Evolutionary conservation across 495 filamentous ascomycete species (phyloP).

Genomic region (Hyaloscypha bicolor): DNA sequence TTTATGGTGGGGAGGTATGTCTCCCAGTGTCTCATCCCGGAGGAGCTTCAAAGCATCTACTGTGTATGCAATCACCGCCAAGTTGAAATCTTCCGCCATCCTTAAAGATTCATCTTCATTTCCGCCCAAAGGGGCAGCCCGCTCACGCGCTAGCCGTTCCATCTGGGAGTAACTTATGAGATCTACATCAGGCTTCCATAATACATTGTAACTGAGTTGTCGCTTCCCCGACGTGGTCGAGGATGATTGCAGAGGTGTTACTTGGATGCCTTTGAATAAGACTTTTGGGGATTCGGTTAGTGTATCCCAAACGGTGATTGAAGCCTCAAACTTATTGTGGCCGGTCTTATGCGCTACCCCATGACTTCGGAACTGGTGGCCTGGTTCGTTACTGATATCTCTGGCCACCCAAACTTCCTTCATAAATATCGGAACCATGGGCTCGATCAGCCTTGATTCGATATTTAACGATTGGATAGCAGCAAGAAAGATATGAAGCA

Average conservation of each 20-base stretch:
- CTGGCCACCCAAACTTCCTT: constrained; percentile 1
- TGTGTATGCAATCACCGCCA: constrained; percentile 2
- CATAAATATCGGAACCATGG: constrained; percentile 12
- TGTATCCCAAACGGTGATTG: constrained; percentile 1
- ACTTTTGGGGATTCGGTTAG: neutral
- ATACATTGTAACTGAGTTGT: neutral
- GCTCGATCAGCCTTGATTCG: neutral
- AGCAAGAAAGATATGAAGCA: constrained; percentile 5
- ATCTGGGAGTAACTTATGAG: neutral
- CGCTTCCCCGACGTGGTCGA: neutral
- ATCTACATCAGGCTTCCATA: constrained; percentile 5
- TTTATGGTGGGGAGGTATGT: neutral
- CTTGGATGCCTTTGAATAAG: neutral
- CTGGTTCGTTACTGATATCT: constrained; percentile 1
- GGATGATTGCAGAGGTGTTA: constrained; percentile 7
- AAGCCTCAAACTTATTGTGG: constrained; percentile 2
- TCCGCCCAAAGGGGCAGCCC: neutral
- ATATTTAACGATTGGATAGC: neutral
- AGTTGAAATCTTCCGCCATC: neutral
- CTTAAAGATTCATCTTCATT: neutral
- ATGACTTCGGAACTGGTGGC: neutral
- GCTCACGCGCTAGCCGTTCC: neutral
- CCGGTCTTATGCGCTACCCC: neutral
- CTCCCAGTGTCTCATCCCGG: neutral
- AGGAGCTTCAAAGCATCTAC: neutral